Evolutionary conservation across 768 basidiomycete genomes (phyloP).

Genomic region (Tylopilus cervinicoccineus): DNA sequence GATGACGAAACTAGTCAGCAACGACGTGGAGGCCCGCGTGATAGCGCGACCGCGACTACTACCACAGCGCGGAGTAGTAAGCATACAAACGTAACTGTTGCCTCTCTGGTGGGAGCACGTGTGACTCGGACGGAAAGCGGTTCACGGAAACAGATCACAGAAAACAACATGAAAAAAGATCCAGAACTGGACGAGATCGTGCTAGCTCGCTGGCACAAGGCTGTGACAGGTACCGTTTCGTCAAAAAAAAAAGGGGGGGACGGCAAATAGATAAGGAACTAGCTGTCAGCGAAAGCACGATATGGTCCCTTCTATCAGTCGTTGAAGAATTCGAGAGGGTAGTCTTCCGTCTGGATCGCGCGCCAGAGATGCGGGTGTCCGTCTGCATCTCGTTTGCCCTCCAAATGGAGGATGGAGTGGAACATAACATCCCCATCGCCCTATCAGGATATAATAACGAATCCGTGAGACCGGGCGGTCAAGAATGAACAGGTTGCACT

Average conservation of each 20-base stretch:
- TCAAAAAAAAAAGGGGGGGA: constrained; percentile 5
- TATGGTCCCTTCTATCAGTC: constrained; percentile 8
- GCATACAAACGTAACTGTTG: constrained; percentile 7
- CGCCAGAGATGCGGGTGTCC: constrained; percentile 54
- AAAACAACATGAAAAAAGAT: background rate
- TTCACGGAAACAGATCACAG: constrained; percentile 9
- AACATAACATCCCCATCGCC: constrained; percentile 63
- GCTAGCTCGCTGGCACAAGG: constrained; percentile 6
- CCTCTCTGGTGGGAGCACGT: constrained; percentile 5
- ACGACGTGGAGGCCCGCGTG: constrained; percentile 3
- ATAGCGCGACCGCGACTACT: background rate
- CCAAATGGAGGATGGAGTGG: constrained; percentile 67
- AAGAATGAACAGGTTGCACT: constrained; percentile 14
- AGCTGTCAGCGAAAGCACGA: background rate
- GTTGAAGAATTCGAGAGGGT: constrained; percentile 42
- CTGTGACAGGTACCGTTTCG: constrained; percentile 19
- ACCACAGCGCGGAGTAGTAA: background rate
- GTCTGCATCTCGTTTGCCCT: constrained; percentile 43
- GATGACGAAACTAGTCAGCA: background rate
- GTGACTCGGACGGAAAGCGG: background rate
- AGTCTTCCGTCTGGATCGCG: constrained; percentile 58
- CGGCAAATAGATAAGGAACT: background rate
- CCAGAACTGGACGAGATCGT: constrained; percentile 1
- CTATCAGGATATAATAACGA: constrained; percentile 32
- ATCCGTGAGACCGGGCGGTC: constrained; percentile 4